phyloP scores from a whole-genome alignment of 1,284 basidiomycete genomes.

The Sanghuangporus baumii region DNA sequence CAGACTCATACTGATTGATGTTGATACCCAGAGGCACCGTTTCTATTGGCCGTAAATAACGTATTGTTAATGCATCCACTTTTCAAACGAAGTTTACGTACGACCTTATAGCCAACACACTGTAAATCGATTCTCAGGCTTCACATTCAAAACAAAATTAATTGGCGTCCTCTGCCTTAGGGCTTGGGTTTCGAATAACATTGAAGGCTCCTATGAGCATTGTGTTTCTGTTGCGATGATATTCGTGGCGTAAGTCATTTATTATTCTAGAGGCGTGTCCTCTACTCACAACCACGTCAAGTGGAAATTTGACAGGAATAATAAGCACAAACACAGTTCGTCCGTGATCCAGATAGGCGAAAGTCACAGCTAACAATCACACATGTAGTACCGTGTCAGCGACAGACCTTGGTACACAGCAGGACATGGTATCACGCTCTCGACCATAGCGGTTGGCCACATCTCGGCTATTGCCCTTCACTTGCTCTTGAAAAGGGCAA shows the following conservation, averaged over 20 bases:
- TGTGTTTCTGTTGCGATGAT: slow-evolving; percentile 66
- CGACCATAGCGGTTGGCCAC: slow-evolving; percentile 42
- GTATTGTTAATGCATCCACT: not conserved
- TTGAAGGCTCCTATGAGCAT: slow-evolving; percentile 71
- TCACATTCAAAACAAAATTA: not conserved
- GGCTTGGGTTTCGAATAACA: slow-evolving; percentile 66
- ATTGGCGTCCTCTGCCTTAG: not conserved
- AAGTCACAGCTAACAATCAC: not conserved
- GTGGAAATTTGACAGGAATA: slow-evolving; percentile 42
- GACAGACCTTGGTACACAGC: slow-evolving; percentile 43
- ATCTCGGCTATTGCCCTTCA: slow-evolving; percentile 35
- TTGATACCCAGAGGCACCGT: not conserved
- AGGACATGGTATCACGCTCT: slow-evolving; percentile 45
- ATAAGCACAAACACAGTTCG: slow-evolving; percentile 35
- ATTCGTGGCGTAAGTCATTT: slow-evolving; percentile 38
- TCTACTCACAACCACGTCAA: slow-evolving; percentile 15
- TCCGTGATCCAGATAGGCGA: no score
- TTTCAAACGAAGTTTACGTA: not conserved
- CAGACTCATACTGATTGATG: not conserved
- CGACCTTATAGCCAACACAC: not conserved
- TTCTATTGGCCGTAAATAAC: not conserved
- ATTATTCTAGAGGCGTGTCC: not conserved
- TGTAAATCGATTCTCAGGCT: not conserved
- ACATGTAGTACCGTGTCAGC: slow-evolving; percentile 29
- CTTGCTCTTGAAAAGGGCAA: slow-evolving; percentile 35